Base-by-base conservation (phyloP, 495 filamentous ascomycete genomes). In the Massariosphaeria phaeospora region DNA sequence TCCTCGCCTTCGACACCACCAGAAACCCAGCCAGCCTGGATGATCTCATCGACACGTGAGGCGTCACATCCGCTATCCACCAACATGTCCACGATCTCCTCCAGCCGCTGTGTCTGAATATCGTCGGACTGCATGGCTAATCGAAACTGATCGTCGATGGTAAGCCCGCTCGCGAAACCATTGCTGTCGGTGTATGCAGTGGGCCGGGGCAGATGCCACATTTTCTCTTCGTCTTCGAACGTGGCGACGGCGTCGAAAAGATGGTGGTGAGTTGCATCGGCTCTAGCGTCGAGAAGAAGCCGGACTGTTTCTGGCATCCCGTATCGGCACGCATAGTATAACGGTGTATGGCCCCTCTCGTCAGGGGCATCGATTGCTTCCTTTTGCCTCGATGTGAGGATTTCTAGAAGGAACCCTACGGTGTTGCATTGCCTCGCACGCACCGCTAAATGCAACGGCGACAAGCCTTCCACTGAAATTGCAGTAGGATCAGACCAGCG, bases 371-470 rank as follows among this genome's bases (percentile, higher is more conserved):
- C 38, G 13, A 60, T 20, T 6, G 30, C 1, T 12, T 42, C 26
- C n/a, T 20, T 23, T 20, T 40, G 8, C 13, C 17, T 10, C 7
- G 10, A 11, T 20, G 10, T 7, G 7, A 40, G 36, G 36, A 17
- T 10, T 20, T 40, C 36, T 9, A 40, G 9, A 7, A 40, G 10
- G 9, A 40, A 9, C 7, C 36, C 36, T 40, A 40, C 36, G 36
- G 40, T 45, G 29, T 61, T 61, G 24, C 2, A 8, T 24, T 51
- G 34, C 13, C 51, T 31, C 0, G 44, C 17, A 36, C 52, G 42
- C 5, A 44, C 34, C 10, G 57, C 51, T 9, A 61, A 18, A 25
- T 61, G 57, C 9, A 61, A 21, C 12, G 38, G 13, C 2, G 34
- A 55, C 12, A 35, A 21, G 2, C 31, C 29, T 8, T 61, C 57